Conservation (phyloP, 2,329 filamentous ascomycete species). For the Plenodomus lindquistii region DNA sequence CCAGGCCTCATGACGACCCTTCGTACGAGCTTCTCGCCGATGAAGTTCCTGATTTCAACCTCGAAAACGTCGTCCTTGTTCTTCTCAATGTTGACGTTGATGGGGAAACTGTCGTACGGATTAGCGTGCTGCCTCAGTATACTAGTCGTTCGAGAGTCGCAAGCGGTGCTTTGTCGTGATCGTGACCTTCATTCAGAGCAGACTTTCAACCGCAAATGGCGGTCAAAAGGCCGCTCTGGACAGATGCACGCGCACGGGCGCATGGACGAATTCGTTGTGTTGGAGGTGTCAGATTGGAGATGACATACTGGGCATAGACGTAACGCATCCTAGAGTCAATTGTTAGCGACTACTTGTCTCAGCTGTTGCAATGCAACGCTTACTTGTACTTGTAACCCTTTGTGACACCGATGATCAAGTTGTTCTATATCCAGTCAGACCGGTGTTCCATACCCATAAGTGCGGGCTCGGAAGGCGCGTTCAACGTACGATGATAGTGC, state of each 20-base stretch:
- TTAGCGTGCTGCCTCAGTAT: slow-evolving; percentile 11
- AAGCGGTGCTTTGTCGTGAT: neutral
- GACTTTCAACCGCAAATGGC: neutral
- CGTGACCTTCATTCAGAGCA: neutral
- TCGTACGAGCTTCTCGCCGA: slow-evolving; percentile 95
- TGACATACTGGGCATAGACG: slow-evolving; percentile 82
- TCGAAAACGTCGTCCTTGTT: slow-evolving; percentile 84
- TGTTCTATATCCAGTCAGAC: slow-evolving; percentile 61
- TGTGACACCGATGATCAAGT: slow-evolving; percentile 97
- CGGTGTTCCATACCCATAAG: neutral
- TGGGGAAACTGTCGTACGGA: slow-evolving; percentile 71
- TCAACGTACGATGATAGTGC: slow-evolving; percentile 73
- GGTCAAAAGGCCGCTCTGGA: too few species aligned
- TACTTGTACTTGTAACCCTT: slow-evolving; percentile 98
- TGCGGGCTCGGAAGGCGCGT: slow-evolving; percentile 2
- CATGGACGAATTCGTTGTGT: neutral
- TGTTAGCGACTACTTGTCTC: slow-evolving; percentile 11
- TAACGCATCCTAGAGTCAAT: slow-evolving; percentile 76
- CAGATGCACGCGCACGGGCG: neutral
- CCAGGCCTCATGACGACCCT: slow-evolving; percentile 85
- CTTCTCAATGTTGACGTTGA: slow-evolving; percentile 99
- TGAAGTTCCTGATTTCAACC: slow-evolving; percentile 88
- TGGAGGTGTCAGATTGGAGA: slow-evolving; percentile 1
- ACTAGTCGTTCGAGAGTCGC: neutral
- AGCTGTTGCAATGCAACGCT: neutral